Evolutionary conservation across 176 grass and related monocot species (phyloP).

Genomic region (Bromus sterilis): DNA sequence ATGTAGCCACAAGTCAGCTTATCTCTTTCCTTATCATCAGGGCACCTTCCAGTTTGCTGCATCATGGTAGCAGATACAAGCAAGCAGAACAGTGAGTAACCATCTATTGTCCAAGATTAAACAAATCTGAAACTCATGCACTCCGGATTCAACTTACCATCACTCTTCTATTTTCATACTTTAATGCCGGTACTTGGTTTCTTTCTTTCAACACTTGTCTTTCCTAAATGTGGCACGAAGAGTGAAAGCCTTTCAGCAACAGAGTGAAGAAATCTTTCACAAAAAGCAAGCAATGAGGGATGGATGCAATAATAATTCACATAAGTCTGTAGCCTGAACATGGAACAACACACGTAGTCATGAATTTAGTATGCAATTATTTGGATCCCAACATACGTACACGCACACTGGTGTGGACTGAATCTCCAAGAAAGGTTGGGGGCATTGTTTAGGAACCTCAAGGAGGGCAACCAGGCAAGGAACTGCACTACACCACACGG

Average conservation of each 20-base stretch:
- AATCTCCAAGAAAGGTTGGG: too few relatives aligned
- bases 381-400: too few relatives aligned
- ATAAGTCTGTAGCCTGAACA: constrained; percentile 81
- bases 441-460: too few relatives aligned
- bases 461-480: too few relatives aligned
- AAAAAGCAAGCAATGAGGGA: not conserved
- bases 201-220: constrained; percentile 78
- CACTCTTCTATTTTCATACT: constrained; percentile 4
- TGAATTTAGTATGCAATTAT: too few relatives aligned
- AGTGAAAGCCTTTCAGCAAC: not conserved
- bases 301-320: constrained; percentile 35
- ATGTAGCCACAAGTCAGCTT: constrained; percentile 15
- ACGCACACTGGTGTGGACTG: too few relatives aligned
- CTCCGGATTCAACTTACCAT: constrained; percentile 1
- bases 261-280: not conserved
- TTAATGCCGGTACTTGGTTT: too few relatives aligned
- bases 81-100: not conserved
- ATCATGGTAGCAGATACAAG: not conserved
- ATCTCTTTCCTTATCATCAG: constrained; percentile 23
- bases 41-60: constrained; percentile 23
- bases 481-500: too few relatives aligned
- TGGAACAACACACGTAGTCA: too few relatives aligned
- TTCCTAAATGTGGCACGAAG: constrained; percentile 39
- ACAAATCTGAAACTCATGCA: not conserved
- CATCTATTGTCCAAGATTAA: not conserved